These are phyloP conservation scores for Lactarius vividus DNA, from an alignment of 768 basidiomycete genomes.

Conservation along the genomic window DNA sequence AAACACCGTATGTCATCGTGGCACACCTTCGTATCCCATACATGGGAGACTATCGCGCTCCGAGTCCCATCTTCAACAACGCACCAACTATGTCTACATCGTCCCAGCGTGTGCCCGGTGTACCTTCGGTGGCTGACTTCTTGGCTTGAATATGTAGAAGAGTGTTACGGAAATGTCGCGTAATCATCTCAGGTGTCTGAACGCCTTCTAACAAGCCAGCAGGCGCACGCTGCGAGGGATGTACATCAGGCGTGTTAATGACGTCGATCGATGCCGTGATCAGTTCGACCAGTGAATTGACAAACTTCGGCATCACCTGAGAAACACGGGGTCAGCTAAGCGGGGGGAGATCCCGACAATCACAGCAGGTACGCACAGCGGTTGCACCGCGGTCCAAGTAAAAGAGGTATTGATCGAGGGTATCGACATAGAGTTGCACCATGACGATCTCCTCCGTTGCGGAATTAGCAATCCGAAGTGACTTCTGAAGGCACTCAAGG, in stretches of 20 bases:
- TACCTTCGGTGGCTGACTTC: constrained; percentile 52
- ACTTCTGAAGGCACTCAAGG: constrained; percentile 95
- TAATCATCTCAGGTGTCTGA: constrained; percentile 91
- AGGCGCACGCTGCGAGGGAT: constrained; percentile 83
- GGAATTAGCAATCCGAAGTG: constrained; percentile 91
- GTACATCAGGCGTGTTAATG: constrained; percentile 82
- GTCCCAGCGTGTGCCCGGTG: constrained; percentile 60
- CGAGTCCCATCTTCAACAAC: constrained; percentile 76
- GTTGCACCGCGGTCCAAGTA: constrained; percentile 93
- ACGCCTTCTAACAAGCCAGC: constrained; percentile 91
- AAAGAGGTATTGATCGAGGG: constrained; percentile 93
- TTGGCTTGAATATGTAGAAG: constrained; percentile 75
- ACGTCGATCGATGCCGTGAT: constrained; percentile 93
- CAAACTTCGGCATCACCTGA: constrained; percentile 91
- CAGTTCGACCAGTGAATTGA: constrained; percentile 93
- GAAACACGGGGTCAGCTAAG: constrained; percentile 2
- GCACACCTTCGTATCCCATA: constrained; percentile 11
- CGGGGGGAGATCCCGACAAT: neutral
- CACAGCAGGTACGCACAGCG: constrained; percentile 56
- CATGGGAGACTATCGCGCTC: constrained; percentile 12
- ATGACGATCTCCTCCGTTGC: constrained; percentile 97
- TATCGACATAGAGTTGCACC: constrained; percentile 93
- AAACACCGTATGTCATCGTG: constrained; percentile 12
- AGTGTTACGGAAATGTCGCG: constrained; percentile 90
- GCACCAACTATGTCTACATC: constrained; percentile 89